phyloP scores from a whole-genome alignment of 179 eudicot genomes.

The Sideroxylon spinosum region DNA sequence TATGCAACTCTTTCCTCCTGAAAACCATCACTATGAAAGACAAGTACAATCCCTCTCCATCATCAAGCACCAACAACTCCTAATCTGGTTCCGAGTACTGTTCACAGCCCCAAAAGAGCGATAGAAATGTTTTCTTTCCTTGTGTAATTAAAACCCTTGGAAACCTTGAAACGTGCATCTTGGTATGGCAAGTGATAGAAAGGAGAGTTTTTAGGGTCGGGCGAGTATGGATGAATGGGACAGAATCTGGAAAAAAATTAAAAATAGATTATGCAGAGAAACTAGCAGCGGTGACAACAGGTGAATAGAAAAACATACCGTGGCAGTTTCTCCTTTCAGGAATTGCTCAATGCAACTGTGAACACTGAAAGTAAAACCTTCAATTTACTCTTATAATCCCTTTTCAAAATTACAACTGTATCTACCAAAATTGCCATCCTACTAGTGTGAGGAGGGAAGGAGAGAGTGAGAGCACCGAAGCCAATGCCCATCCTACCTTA shows the following conservation, averaged over 20 bases:
- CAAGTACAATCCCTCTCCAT: neutral
- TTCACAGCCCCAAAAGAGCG: conserved; percentile 5
- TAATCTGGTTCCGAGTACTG: neutral
- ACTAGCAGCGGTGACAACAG: neutral
- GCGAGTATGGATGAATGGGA: neutral
- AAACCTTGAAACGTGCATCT: neutral
- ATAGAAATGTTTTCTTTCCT: conserved; percentile 3
- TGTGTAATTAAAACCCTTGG: neutral
- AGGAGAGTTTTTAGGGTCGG: too few relatives aligned
- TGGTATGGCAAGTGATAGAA: neutral
- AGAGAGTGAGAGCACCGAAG: too few relatives aligned
- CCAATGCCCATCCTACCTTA: too few relatives aligned
- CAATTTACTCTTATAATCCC: neutral
- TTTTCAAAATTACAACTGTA: neutral
- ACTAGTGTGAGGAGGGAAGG: neutral
- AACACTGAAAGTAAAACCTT: neutral
- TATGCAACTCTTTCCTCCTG: neutral
- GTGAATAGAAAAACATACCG: neutral
- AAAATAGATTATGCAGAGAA: neutral
- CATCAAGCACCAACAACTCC: neutral
- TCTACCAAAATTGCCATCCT: neutral
- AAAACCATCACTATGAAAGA: neutral
- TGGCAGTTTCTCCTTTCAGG: conserved; percentile 6
- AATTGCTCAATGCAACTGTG: neutral
- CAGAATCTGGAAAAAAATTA: neutral